A percentile compares a stretch with the other conserved stretches of the same genome.
Evolutionary conservation across 257 asterid genomes (phyloP).

Genomic region (Lycium barbarum): DNA sequence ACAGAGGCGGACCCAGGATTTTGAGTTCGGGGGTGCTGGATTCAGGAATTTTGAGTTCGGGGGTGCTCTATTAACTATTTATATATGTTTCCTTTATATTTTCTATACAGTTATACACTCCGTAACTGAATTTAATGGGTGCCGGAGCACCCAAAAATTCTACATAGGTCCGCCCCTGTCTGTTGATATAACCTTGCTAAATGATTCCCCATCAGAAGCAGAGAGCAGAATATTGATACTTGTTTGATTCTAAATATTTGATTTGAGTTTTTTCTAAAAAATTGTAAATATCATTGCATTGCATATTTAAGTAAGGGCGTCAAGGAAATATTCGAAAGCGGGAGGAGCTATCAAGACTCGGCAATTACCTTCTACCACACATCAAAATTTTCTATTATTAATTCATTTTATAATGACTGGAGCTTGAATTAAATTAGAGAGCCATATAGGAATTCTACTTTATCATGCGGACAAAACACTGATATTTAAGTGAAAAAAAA

Average conservation of each 20-base stretch:
- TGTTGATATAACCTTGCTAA: neutral
- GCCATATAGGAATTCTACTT: neutral
- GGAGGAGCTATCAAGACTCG: neutral
- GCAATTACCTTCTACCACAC: neutral
- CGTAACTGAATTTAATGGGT: too few species aligned
- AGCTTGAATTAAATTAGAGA: neutral
- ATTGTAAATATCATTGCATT: neutral
- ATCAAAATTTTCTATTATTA: neutral
- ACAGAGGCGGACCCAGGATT: too few species aligned
- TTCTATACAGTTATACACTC: too few species aligned
- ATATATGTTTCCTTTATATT: too few species aligned
- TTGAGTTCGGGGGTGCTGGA: too few species aligned
- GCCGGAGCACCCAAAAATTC: too few species aligned
- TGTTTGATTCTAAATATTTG: neutral
- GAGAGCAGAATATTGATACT: neutral
- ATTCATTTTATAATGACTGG: neutral
- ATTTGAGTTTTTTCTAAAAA: neutral
- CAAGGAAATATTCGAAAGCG: neutral
- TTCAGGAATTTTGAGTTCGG: too few species aligned
- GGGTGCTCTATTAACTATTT: too few species aligned
- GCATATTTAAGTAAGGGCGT: neutral
- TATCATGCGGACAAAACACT: neutral
- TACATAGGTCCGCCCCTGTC: too few species aligned
- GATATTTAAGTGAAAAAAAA: neutral
- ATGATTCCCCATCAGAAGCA: neutral